A percentile compares a stretch with the other conserved stretches of the same genome.
phyloP scores from a whole-genome alignment of 2,329 filamentous ascomycete species.

The Ophiosphaerella korrae region DNA sequence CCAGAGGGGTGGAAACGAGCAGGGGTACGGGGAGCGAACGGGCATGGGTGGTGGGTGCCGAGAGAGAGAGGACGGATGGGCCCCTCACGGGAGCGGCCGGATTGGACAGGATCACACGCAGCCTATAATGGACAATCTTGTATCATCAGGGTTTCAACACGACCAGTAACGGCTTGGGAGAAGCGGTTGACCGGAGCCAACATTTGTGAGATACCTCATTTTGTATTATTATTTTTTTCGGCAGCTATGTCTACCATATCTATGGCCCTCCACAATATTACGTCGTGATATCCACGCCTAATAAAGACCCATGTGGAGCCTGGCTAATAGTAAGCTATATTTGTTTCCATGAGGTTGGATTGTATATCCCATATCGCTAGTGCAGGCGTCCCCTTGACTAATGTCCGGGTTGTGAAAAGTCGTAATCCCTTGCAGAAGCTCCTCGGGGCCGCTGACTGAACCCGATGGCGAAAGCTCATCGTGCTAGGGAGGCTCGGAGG shows the following conservation, averaged over 20 bases:
- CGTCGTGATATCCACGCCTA: background rate
- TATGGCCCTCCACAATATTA: background rate
- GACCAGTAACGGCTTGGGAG: no score
- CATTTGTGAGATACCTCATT: conserved; percentile 16
- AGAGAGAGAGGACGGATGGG: no score
- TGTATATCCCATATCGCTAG: background rate
- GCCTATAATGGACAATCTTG: no score
- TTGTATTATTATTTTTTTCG: conserved; percentile 10
- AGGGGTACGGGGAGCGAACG: no score
- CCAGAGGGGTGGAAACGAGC: no score
- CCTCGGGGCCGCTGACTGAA: no score
- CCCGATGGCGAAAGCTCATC: background rate
- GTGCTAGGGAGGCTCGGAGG: background rate
- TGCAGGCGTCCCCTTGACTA: background rate
- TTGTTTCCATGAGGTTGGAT: no score
- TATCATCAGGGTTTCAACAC: no score
- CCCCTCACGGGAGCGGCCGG: background rate
- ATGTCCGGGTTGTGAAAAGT: background rate
- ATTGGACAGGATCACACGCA: background rate
- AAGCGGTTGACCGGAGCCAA: background rate
- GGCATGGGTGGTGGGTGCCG: no score
- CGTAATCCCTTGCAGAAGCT: no score
- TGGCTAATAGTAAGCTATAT: no score
- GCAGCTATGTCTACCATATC: conserved; percentile 1
- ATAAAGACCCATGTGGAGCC: background rate